These are phyloP conservation scores for Croton laevigatus DNA, from an alignment of 441 rosid species.

Conservation along the genomic window DNA sequence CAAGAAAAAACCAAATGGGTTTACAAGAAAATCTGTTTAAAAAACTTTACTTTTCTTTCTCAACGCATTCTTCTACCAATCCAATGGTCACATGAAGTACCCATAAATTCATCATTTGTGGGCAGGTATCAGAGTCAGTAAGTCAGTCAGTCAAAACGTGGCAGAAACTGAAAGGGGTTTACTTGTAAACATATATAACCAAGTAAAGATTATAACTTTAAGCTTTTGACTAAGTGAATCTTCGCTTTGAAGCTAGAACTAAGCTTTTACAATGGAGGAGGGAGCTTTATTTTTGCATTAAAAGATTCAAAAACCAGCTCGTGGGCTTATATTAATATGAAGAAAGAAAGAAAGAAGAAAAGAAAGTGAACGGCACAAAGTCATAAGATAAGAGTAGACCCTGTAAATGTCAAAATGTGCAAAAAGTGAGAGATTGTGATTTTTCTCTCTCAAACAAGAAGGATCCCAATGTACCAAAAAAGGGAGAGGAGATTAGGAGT, in stretches of 20 bases:
- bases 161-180: slow-evolving; percentile 21
- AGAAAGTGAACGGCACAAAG: slow-evolving; percentile 13
- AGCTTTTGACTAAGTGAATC: slow-evolving; percentile 34
- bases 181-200: slow-evolving; percentile 12
- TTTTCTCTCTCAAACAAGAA: slow-evolving; percentile 16
- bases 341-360: not conserved
- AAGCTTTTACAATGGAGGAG: slow-evolving; percentile 32
- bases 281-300: slow-evolving; percentile 32
- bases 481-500: not conserved
- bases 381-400: slow-evolving; percentile 17
- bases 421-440: slow-evolving; percentile 19
- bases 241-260: slow-evolving; percentile 22
- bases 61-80: slow-evolving; percentile 32
- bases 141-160: slow-evolving; percentile 8
- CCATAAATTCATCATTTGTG: slow-evolving; percentile 37
- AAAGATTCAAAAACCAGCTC: slow-evolving; percentile 39
- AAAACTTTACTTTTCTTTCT: slow-evolving; percentile 46
- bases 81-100: slow-evolving; percentile 29
- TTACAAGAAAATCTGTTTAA: slow-evolving; percentile 33
- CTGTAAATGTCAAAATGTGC: slow-evolving; percentile 30
- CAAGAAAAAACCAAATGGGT: slow-evolving; percentile 19
- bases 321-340: slow-evolving; percentile 36
- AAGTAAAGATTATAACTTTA: slow-evolving; percentile 36
- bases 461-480: slow-evolving; percentile 10
- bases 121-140: slow-evolving; percentile 32